These are phyloP conservation scores for Suillus fuscotomentosus DNA, from an alignment of 768 basidiomycete genomes.

Conservation along the genomic window DNA sequence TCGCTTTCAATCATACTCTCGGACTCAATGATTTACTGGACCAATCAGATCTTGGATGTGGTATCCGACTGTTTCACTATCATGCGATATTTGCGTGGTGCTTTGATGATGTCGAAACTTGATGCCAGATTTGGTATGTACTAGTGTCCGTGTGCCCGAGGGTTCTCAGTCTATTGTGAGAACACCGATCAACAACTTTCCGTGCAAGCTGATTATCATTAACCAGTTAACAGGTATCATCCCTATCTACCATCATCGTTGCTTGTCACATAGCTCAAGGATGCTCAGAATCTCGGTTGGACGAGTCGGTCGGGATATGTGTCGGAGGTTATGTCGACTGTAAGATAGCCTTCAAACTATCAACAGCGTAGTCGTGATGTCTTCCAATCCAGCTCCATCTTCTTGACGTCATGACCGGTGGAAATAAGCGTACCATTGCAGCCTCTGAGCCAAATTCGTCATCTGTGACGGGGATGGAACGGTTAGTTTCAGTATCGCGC, in stretches of 20 bases:
- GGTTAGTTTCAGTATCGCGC: too few relatives aligned
- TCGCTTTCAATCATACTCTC: too few relatives aligned
- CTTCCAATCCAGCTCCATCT: neutral
- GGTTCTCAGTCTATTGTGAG: too few relatives aligned
- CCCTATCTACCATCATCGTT: neutral
- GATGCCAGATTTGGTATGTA: too few relatives aligned
- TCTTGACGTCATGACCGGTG: neutral
- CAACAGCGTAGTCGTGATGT: neutral
- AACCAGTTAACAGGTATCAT: neutral
- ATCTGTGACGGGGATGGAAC: too few relatives aligned
- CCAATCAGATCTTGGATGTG: too few relatives aligned
- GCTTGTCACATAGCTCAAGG: neutral
- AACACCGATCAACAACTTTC: neutral
- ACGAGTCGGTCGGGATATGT: neutral
- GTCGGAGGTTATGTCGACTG: neutral
- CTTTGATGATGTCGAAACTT: too few relatives aligned
- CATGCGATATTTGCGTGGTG: too few relatives aligned
- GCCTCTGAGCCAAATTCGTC: too few relatives aligned
- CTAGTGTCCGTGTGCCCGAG: too few relatives aligned
- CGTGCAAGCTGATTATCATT: neutral
- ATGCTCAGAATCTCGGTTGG: neutral
- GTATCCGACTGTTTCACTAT: too few relatives aligned
- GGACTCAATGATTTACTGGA: too few relatives aligned
- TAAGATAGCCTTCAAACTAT: neutral
- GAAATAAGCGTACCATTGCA: neutral